Conservation (phyloP, 1,139 yeast genomes). For the Blastobotrys malaysiensis region DNA sequence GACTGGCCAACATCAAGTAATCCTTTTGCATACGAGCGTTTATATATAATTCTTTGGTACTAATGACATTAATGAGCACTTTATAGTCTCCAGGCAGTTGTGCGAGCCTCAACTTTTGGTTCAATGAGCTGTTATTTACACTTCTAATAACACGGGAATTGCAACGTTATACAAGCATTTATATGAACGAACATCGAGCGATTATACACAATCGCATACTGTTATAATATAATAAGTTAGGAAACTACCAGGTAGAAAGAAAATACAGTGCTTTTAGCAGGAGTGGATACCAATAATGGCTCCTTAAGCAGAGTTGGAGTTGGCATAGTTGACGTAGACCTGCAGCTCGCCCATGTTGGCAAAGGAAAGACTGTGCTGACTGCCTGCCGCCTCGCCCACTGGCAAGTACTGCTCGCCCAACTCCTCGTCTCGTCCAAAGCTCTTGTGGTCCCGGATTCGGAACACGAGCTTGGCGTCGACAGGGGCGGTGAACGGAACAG, state of each 20-base stretch:
- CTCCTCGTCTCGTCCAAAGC: constrained; percentile 64
- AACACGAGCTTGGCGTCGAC: constrained; percentile 55
- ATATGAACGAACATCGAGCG: no score
- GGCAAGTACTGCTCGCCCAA: constrained; percentile 48
- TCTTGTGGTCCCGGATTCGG: constrained; percentile 60
- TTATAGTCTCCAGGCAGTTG: neutral
- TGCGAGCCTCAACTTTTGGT: no score
- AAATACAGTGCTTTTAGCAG: no score
- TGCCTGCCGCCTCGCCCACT: constrained; percentile 24
- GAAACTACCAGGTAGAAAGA: no score
- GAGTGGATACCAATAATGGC: no score
- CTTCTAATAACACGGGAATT: no score
- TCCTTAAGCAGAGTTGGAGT: neutral
- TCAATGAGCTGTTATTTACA: no score
- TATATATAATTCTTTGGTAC: neutral
- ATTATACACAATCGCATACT: no score
- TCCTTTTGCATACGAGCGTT: neutral
- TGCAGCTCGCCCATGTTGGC: constrained; percentile 22
- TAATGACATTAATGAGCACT: neutral
- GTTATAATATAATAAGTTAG: neutral
- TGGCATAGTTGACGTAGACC: constrained; percentile 12
- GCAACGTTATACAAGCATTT: no score
- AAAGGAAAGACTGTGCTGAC: constrained; percentile 25
- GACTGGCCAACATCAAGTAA: constrained; percentile 37
- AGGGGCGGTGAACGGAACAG: constrained; percentile 61